These are phyloP conservation scores for Harrya chromipes DNA, from an alignment of 768 basidiomycete species.

Conservation along the genomic window DNA sequence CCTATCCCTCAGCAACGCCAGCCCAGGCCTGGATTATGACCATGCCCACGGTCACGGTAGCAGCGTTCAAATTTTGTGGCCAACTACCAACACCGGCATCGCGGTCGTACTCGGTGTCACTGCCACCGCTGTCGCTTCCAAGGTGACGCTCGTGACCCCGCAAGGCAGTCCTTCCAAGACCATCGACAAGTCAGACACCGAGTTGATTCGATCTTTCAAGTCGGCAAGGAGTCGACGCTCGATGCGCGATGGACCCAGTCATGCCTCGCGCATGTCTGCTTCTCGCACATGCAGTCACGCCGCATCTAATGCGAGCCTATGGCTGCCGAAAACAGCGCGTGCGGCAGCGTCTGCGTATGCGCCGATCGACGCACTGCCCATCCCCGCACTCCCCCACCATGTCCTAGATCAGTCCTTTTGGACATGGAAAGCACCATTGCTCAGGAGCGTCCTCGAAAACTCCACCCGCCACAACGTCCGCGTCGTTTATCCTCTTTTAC, in stretches of 20 bases:
- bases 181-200: slow-evolving; percentile 14
- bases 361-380: slow-evolving; percentile 30
- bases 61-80: no score
- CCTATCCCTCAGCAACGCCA: no score
- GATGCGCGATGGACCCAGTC: slow-evolving; percentile 28
- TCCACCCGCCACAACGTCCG: slow-evolving; percentile 14
- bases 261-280: slow-evolving; percentile 50
- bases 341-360: slow-evolving; percentile 31
- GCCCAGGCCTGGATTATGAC: no score
- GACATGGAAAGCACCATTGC: slow-evolving; percentile 30
- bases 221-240: slow-evolving; percentile 25
- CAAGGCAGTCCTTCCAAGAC: background rate
- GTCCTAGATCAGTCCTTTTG: slow-evolving; percentile 27
- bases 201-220: slow-evolving; percentile 26
- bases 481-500: background rate
- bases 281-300: slow-evolving; percentile 63
- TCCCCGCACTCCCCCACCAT: slow-evolving; percentile 25
- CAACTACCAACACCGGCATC: slow-evolving; percentile 25
- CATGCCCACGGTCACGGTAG: no score
- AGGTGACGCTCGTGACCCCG: slow-evolving; percentile 32
- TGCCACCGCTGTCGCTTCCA: slow-evolving; percentile 35
- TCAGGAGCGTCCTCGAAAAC: slow-evolving; percentile 30
- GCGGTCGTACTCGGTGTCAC: slow-evolving; percentile 38
- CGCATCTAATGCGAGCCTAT: slow-evolving; percentile 63
- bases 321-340: slow-evolving; percentile 45